Conservation (phyloP, 495 filamentous ascomycete genomes). For the Aspergillus bertholletiae region DNA sequence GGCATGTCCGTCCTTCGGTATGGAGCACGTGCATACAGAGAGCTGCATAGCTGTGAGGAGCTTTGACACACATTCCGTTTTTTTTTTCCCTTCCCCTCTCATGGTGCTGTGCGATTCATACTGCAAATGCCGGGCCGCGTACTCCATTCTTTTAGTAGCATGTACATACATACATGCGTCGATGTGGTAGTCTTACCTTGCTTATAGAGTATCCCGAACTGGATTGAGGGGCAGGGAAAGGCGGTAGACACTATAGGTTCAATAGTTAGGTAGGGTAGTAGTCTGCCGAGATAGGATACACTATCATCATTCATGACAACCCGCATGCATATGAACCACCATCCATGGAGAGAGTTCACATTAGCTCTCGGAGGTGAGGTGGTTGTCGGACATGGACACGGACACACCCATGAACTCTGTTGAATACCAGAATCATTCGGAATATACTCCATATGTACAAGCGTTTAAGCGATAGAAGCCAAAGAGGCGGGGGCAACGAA, state of each 20-base stretch:
- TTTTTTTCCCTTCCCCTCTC: not conserved
- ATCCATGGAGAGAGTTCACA: too few relatives aligned
- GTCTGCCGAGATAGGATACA: too few relatives aligned
- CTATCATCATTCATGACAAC: not conserved
- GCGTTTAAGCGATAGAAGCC: not conserved
- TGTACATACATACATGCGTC: not conserved
- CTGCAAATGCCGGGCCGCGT: not conserved
- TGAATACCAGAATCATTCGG: not conserved
- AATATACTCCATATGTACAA: conserved; percentile 1
- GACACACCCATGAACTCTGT: not conserved
- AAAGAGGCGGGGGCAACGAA: not conserved
- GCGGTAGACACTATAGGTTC: not conserved
- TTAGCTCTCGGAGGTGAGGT: too few relatives aligned
- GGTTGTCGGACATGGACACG: not conserved
- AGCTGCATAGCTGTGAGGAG: conserved; percentile 5
- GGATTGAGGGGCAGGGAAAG: not conserved
- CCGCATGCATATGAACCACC: too few relatives aligned
- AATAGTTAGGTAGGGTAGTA: not conserved
- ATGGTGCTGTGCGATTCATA: not conserved
- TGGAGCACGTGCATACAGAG: not conserved
- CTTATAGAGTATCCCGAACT: not conserved
- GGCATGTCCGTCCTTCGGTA: not conserved
- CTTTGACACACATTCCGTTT: conserved; percentile 1
- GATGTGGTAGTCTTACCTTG: not conserved
- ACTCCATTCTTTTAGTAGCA: not conserved